Conservation (phyloP, 2,329 filamentous ascomycete genomes). For the Fusarium sp. region DNA sequence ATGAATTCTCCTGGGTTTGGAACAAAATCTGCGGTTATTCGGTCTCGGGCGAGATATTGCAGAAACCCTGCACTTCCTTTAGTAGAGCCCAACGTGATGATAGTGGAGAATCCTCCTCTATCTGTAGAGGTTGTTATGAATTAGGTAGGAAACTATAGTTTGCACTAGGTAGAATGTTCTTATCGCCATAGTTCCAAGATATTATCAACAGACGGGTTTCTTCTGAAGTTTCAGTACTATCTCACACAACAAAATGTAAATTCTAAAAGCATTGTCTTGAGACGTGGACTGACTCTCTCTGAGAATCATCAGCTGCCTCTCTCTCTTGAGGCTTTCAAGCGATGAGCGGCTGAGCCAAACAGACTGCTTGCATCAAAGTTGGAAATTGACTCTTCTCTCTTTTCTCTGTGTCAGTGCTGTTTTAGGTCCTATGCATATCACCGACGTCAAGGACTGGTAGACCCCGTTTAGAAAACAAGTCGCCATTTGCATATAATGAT, state of each 20-base stretch:
- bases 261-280: neutral
- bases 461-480: neutral
- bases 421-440: neutral
- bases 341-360: too few species aligned
- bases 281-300: neutral
- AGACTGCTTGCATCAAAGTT: rapidly evolving
- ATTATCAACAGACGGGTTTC: neutral
- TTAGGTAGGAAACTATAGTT: neutral
- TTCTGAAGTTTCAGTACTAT: too few species aligned
- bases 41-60: neutral
- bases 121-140: neutral
- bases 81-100: neutral
- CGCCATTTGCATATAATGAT: neutral
- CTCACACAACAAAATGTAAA: neutral
- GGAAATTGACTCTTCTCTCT: rapidly evolving
- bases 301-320: neutral
- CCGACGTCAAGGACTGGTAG: rapidly evolving
- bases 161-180: neutral
- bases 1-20: neutral
- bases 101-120: neutral
- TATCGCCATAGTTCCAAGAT: neutral
- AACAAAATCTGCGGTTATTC: neutral
- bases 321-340: neutral
- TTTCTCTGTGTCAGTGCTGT: rapidly evolving
- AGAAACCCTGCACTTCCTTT: neutral